phyloP scores from a whole-genome alignment of 2,329 filamentous ascomycete genomes.

The Elsinoe necatrix region DNA sequence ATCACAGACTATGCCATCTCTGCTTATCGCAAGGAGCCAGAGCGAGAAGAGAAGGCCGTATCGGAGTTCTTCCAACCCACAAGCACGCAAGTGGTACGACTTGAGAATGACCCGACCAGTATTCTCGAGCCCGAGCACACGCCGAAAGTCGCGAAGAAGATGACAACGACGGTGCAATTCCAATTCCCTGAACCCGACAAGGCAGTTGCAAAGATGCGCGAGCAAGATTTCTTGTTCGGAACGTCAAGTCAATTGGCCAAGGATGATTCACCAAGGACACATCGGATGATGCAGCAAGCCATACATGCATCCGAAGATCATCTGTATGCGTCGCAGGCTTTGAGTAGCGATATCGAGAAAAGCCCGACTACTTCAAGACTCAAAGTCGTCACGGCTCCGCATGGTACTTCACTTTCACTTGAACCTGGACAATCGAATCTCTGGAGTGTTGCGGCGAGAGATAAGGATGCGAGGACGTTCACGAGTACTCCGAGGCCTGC shows the following conservation, averaged over 20 bases:
- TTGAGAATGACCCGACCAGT: not conserved
- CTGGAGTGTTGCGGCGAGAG: conserved; percentile 64
- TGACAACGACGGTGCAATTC: conserved; percentile 16
- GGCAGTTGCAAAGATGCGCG: conserved; percentile 55
- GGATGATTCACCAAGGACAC: conserved; percentile 60
- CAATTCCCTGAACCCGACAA: conserved; percentile 17
- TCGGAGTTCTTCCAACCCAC: conserved; percentile 40
- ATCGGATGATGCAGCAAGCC: conserved; percentile 55
- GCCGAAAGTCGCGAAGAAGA: conserved; percentile 31
- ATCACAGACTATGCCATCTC: conserved; percentile 72
- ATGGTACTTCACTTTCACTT: conserved; percentile 25
- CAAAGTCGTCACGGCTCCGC: conserved; percentile 23
- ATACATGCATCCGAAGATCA: conserved; percentile 48
- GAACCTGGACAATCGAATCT: conserved; percentile 39
- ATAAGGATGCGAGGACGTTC: conserved; percentile 45
- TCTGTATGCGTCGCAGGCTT: conserved; percentile 30
- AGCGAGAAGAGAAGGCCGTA: conserved; percentile 22
- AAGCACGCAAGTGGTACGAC: conserved; percentile 4
- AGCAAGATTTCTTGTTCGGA: conserved; percentile 74
- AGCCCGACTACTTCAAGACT: conserved; percentile 14
- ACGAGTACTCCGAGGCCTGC: not conserved
- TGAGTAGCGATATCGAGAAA: conserved; percentile 2
- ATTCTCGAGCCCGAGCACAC: conserved; percentile 16
- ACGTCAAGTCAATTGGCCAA: conserved; percentile 74
- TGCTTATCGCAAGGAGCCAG: conserved; percentile 45